These are phyloP conservation scores for Diplodia seriata DNA, from an alignment of 2,329 filamentous ascomycete species.

Conservation along the genomic window DNA sequence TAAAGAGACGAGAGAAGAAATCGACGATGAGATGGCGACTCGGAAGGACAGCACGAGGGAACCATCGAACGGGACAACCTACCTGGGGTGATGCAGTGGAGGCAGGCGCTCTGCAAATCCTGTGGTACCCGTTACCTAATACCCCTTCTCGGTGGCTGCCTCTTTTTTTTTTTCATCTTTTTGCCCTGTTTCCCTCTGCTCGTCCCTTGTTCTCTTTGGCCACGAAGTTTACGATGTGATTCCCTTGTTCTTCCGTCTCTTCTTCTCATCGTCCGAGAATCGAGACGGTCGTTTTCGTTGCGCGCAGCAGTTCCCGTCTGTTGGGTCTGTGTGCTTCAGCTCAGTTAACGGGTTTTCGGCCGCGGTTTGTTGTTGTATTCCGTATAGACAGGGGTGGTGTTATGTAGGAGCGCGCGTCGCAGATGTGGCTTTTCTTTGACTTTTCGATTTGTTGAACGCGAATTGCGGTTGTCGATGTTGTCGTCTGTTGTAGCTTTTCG, in stretches of 20 bases:
- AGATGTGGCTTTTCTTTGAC: not conserved
- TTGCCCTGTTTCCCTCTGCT: not conserved
- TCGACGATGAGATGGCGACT: slow-evolving; percentile 14
- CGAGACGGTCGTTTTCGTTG: not conserved
- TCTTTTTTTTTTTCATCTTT: slow-evolving; percentile 4
- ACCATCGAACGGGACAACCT: slow-evolving; percentile 10
- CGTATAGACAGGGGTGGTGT: slow-evolving; percentile 12
- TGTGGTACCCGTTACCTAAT: slow-evolving; percentile 22
- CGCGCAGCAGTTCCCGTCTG: not conserved
- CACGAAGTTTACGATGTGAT: slow-evolving; percentile 32
- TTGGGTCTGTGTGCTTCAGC: not conserved
- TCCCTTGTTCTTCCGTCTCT: slow-evolving; percentile 15
- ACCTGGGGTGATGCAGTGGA: slow-evolving; percentile 22
- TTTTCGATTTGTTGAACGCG: not conserved
- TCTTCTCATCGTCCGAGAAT: not conserved
- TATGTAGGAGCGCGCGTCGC: not conserved
- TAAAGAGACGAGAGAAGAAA: slow-evolving; percentile 11
- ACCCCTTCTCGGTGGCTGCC: slow-evolving; percentile 10
- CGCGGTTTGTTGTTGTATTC: not conserved
- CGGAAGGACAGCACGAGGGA: slow-evolving; percentile 16
- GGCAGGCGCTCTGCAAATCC: slow-evolving; percentile 31
- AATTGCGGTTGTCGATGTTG: not conserved
- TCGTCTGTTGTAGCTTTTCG: not conserved
- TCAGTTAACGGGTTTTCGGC: slow-evolving; percentile 5
- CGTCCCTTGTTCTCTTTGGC: slow-evolving; percentile 12